These are phyloP conservation scores for Cicer cuneatum DNA, from an alignment of 306 rosid species.

Conservation along the genomic window DNA sequence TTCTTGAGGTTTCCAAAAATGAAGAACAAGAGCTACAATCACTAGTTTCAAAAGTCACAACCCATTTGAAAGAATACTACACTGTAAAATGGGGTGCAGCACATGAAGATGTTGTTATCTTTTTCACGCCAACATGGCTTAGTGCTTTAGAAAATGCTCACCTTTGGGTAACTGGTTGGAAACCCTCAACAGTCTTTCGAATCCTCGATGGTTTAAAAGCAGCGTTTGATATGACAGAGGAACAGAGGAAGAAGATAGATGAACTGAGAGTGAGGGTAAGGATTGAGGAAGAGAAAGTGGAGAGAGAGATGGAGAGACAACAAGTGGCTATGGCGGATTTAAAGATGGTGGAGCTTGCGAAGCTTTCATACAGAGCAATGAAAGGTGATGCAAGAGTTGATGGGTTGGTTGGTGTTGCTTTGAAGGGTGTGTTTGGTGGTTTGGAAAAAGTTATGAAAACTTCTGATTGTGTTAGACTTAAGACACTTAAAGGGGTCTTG, in stretches of 20 bases:
- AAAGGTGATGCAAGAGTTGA: constrained; percentile 33
- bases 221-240: background rate
- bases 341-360: constrained; percentile 53
- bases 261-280: constrained; percentile 34
- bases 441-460: constrained; percentile 73
- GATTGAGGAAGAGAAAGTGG: constrained; percentile 54
- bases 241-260: constrained; percentile 31
- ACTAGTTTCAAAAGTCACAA: constrained; percentile 54
- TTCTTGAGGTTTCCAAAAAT: constrained; percentile 14
- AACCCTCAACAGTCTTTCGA: constrained; percentile 36
- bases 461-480: constrained; percentile 78
- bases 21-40: constrained; percentile 42
- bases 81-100: constrained; percentile 72
- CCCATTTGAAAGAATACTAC: constrained; percentile 67
- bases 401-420: constrained; percentile 47
- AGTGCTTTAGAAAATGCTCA: constrained; percentile 45
- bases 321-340: constrained; percentile 62
- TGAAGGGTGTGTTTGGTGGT: constrained; percentile 54
- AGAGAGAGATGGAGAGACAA: constrained; percentile 52
- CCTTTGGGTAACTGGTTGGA: constrained; percentile 48
- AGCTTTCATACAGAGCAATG: constrained; percentile 32
- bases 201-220: background rate
- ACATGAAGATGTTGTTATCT: constrained; percentile 59
- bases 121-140: constrained; percentile 55
- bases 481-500: constrained; percentile 64